Percentiles rank a stretch among this genome's conserved stretches.
Evolutionary conservation across 768 basidiomycete genomes (phyloP).

Genomic region (Boletus rubropictus): DNA sequence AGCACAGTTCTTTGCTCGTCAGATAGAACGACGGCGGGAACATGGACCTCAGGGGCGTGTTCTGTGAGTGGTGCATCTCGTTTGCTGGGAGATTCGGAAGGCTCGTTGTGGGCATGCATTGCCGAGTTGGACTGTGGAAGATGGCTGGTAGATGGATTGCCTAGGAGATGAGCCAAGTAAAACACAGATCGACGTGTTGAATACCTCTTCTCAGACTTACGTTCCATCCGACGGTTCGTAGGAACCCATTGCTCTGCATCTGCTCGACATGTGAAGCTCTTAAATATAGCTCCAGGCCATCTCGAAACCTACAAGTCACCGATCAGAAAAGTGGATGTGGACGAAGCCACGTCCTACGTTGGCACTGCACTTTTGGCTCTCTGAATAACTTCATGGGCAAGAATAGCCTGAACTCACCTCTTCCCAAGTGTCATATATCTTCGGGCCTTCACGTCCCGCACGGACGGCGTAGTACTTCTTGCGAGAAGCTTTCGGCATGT

Average conservation of each 20-base stretch:
- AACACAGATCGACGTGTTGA: not conserved
- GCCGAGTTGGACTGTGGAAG: not conserved
- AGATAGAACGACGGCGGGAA: slow-evolving; percentile 37
- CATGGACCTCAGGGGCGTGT: not conserved
- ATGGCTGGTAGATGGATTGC: not conserved
- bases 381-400: not conserved
- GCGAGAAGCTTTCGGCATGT: slow-evolving; percentile 29
- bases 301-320: slow-evolving; percentile 41
- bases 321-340: not conserved
- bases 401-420: slow-evolving; percentile 37
- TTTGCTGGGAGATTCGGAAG: not conserved
- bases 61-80: not conserved
- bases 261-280: slow-evolving; percentile 41
- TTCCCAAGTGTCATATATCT: slow-evolving; percentile 54
- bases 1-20: slow-evolving; percentile 48
- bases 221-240: slow-evolving; percentile 4
- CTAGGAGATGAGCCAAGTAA: slow-evolving; percentile 7
- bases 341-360: slow-evolving; percentile 31
- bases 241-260: slow-evolving; percentile 50
- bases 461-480: slow-evolving; percentile 59
- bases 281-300: slow-evolving; percentile 47
- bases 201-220: slow-evolving; percentile 16
- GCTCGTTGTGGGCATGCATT: not conserved
- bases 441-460: slow-evolving; percentile 51
- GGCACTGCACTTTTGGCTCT: slow-evolving; percentile 37